Percentiles rank a stretch among this genome's conserved stretches.
Evolutionary conservation across 305 asterid species (phyloP).

Genomic region (Fraxinus sp.): DNA sequence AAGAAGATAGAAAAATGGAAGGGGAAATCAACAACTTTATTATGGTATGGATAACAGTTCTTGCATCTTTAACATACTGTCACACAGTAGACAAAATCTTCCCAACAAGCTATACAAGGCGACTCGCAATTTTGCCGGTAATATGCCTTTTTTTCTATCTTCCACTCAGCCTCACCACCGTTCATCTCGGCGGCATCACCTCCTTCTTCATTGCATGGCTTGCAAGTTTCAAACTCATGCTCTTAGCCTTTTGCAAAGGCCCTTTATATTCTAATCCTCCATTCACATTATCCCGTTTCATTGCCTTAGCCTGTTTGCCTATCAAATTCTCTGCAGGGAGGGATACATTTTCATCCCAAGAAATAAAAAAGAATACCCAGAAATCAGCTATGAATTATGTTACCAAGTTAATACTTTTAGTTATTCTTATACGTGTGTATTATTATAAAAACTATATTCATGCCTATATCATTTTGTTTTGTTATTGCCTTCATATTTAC

Average conservation of each 20-base stretch:
- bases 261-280: constrained; percentile 36
- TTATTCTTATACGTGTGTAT: background rate
- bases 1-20: constrained; percentile 27
- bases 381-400: background rate
- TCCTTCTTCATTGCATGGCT: constrained; percentile 51
- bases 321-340: constrained; percentile 25
- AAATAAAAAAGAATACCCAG: background rate
- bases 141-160: constrained; percentile 31
- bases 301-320: constrained; percentile 50
- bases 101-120: constrained; percentile 17
- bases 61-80: constrained; percentile 33
- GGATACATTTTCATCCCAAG: background rate
- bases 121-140: constrained; percentile 36
- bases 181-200: constrained; percentile 35
- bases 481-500: background rate
- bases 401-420: background rate
- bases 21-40: constrained; percentile 44
- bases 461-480: background rate
- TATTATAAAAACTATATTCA: background rate
- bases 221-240: constrained; percentile 44
- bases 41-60: constrained; percentile 32
- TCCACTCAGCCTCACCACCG: constrained; percentile 38
- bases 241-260: constrained; percentile 41
- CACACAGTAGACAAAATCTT: constrained; percentile 32
- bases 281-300: constrained; percentile 29